phyloP scores from a whole-genome alignment of 108 stramenopile genomes.

The Pseudonitzschia delicatissima region DNA sequence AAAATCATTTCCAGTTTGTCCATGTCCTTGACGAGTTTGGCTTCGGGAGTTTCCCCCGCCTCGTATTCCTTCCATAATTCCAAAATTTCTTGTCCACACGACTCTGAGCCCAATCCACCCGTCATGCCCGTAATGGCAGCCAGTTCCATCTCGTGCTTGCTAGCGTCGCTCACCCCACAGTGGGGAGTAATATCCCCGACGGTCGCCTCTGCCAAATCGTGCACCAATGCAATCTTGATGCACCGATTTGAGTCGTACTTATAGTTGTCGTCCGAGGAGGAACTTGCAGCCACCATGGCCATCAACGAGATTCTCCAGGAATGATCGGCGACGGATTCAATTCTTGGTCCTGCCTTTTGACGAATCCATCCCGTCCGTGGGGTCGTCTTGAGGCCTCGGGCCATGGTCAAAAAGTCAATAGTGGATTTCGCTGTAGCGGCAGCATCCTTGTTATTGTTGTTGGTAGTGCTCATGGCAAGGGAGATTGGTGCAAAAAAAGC shows the following conservation, averaged over 20 bases:
- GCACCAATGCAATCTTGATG: conserved; percentile 69
- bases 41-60: conserved; percentile 52
- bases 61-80: conserved; percentile 84
- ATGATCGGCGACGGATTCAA: conserved; percentile 80
- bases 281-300: conserved; percentile 53
- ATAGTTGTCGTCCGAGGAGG: conserved; percentile 1
- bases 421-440: conserved; percentile 23
- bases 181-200: conserved; percentile 84
- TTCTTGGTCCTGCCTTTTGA: conserved; percentile 42
- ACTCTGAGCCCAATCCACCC: neutral
- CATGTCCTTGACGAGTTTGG: conserved; percentile 68
- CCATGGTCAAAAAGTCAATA: conserved; percentile 64
- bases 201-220: conserved; percentile 79
- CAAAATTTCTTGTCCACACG: conserved; percentile 49
- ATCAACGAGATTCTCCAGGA: conserved; percentile 71
- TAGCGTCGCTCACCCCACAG: conserved; percentile 51
- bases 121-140: conserved; percentile 52
- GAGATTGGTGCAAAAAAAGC: neutral
- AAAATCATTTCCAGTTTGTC: conserved; percentile 89
- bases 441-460: neutral
- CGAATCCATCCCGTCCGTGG: conserved; percentile 72
- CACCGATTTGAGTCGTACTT: conserved; percentile 47
- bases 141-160: conserved; percentile 64
- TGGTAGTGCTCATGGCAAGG: neutral
- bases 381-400: conserved; percentile 63